A percentile compares a stretch with the other conserved stretches of the same genome.
These are phyloP conservation scores for Cryptosporidium parvum DNA, from an alignment of 169 alveolate genomes.

Conservation along the genomic window DNA sequence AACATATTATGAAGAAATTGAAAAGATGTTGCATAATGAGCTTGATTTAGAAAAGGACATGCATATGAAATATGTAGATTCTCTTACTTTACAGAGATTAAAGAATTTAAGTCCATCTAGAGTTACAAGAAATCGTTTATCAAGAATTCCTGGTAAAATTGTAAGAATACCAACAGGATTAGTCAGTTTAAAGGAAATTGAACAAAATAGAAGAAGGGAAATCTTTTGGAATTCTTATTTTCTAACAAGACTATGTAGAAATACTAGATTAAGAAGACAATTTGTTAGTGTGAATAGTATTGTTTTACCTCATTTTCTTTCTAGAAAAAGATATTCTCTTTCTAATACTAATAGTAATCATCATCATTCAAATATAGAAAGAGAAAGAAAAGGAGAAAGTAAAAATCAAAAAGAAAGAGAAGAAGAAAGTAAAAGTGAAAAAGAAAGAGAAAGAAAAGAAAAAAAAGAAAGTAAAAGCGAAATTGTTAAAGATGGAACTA, in stretches of 20 bases:
- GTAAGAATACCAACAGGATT: slow-evolving; percentile 13
- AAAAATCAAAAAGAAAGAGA: too few species aligned
- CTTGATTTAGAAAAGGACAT: slow-evolving; percentile 17
- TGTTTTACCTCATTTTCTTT: slow-evolving; percentile 39
- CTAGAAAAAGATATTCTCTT: slow-evolving; percentile 1
- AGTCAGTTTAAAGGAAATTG: slow-evolving; percentile 17
- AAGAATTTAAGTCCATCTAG: slow-evolving; percentile 31
- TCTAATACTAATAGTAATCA: neutral
- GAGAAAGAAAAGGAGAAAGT: too few species aligned
- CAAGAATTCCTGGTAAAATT: slow-evolving; percentile 61
- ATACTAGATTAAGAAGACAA: slow-evolving; percentile 45
- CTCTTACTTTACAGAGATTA: slow-evolving; percentile 10
- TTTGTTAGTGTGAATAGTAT: slow-evolving; percentile 67
- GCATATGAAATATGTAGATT: slow-evolving; percentile 18
- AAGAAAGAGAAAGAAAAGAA: too few species aligned
- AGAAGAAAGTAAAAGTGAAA: too few species aligned
- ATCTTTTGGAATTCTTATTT: slow-evolving; percentile 21
- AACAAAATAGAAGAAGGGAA: slow-evolving; percentile 3
- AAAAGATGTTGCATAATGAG: neutral
- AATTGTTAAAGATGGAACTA: neutral
- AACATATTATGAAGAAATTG: slow-evolving; percentile 34
- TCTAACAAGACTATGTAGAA: slow-evolving; percentile 23
- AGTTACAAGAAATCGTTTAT: slow-evolving; percentile 18
- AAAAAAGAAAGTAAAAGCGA: neutral
- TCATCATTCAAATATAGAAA: too few species aligned